Base-by-base conservation (phyloP, 345 rosid genomes). In the Salix udensis region DNA sequence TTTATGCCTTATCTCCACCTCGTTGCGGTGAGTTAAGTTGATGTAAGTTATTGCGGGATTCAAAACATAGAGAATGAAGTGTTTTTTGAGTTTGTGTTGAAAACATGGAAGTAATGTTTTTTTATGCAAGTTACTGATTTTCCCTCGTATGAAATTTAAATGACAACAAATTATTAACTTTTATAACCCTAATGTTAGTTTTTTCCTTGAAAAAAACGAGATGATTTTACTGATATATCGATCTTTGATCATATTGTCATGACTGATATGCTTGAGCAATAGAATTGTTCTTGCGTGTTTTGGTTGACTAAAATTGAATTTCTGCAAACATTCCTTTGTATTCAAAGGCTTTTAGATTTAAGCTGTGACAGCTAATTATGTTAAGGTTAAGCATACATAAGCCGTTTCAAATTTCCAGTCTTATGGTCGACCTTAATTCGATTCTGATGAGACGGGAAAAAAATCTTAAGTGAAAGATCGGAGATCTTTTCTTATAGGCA, bases 21-120 rank as follows among this genome's bases (percentile, higher is more conserved):
- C n/a, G 50, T 67, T 58, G 52, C 46, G 68, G 74, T 62, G 53
- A 70, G 61, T 61, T 14, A 71, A 74, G 74, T 65, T 66, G 23
- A 23, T 70, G 76, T 73, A 67, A 68, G 74, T 65, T 77, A 21
- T 62, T 65, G 46, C 18, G 60, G 74, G 65, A 67, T 74, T 80
- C 14, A 36, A 68, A 79, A 77, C 76, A 30, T 14, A 37, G 67
- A 70, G 72, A 68, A 40, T 19, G 8, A 70, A 42, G 7, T 16
- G 31, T 62, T 52, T 58, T 72, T 67, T 55, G n/a, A 52, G 26
- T 28, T 42, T 39, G 65, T 44, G 44, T 44, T 65, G 70, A 53
- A 7, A 37, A 70, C 37, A 37, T 19, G 28, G 24, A 23, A 8
- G 61, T 21, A n/a, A n/a, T n/a, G 2, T n/a, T 55, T 55, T n/a